These are phyloP conservation scores for Saccharomyces mikatae DNA, from an alignment of 805 yeast species.

Conservation along the genomic window DNA sequence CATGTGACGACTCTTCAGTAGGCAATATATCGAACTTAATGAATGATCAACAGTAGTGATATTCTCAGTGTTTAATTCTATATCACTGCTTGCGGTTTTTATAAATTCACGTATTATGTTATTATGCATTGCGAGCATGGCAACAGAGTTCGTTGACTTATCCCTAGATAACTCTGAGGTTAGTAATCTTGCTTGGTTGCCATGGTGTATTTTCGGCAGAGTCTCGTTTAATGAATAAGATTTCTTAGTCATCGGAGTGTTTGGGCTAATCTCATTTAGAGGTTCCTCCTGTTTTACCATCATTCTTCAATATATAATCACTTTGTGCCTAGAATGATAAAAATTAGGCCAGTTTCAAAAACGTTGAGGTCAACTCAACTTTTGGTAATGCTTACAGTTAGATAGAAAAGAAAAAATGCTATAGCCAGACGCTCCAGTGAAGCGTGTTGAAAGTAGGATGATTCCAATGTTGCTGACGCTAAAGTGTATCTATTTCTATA, in stretches of 20 bases:
- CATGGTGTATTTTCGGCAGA: background rate
- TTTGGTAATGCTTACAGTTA: background rate
- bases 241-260: conserved; percentile 8
- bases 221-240: background rate
- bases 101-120: background rate
- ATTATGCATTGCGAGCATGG: background rate
- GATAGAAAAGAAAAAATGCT: background rate
- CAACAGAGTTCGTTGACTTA: background rate
- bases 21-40: background rate
- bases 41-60: background rate
- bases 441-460: background rate
- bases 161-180: background rate
- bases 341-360: background rate
- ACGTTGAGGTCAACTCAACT: background rate
- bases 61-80: background rate
- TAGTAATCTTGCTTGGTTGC: background rate
- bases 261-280: conserved; percentile 19
- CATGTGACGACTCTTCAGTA: conserved; percentile 2
- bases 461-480: background rate
- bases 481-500: background rate
- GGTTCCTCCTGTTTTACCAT: conserved; percentile 22
- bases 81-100: background rate
- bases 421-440: background rate
- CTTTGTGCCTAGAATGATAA: background rate
- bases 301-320: background rate